A percentile compares a stretch with the other conserved stretches of the same genome.
phyloP scores from a whole-genome alignment of 345 rosid species.

The Triadica sebifera region DNA sequence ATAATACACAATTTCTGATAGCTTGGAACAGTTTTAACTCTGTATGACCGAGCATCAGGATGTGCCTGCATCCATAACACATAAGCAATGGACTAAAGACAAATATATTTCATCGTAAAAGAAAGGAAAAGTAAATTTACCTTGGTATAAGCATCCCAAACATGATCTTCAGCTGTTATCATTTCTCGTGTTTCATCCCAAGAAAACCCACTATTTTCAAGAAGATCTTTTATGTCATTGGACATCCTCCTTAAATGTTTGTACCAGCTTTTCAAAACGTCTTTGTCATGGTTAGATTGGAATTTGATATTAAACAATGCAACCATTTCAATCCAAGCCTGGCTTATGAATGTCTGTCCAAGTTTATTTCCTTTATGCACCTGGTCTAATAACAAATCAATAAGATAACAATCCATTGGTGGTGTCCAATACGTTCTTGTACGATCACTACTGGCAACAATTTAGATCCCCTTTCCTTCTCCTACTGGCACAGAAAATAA shows the following conservation, averaged over 20 bases:
- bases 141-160: slow-evolving; percentile 71
- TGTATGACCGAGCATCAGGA: slow-evolving; percentile 80
- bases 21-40: slow-evolving; percentile 76
- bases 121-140: slow-evolving; percentile 32
- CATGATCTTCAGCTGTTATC: slow-evolving; percentile 70
- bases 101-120: slow-evolving; percentile 6
- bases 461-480: slow-evolving; percentile 41
- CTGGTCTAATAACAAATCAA: slow-evolving; percentile 75
- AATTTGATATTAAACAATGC: slow-evolving; percentile 59
- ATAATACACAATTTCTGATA: slow-evolving; percentile 69
- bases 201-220: slow-evolving; percentile 63
- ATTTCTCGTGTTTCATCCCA: slow-evolving; percentile 77
- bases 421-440: slow-evolving; percentile 85
- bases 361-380: slow-evolving; percentile 71
- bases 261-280: slow-evolving; percentile 76
- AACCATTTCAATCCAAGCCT: slow-evolving; percentile 76
- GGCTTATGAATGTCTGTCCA: slow-evolving; percentile 74
- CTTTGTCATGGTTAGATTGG: slow-evolving; percentile 58
- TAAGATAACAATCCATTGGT: slow-evolving; percentile 78
- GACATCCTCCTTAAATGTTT: slow-evolving; percentile 79
- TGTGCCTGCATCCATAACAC: slow-evolving; percentile 50
- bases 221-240: slow-evolving; percentile 65
- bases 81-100: slow-evolving; percentile 26
- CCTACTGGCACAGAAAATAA: slow-evolving; percentile 31
- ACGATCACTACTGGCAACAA: slow-evolving; percentile 45